Evolutionary conservation across 768 basidiomycete species (phyloP), one percentile per base, ranked within the genome.

Genomic region (Tylopilus subfusipes): DNA sequence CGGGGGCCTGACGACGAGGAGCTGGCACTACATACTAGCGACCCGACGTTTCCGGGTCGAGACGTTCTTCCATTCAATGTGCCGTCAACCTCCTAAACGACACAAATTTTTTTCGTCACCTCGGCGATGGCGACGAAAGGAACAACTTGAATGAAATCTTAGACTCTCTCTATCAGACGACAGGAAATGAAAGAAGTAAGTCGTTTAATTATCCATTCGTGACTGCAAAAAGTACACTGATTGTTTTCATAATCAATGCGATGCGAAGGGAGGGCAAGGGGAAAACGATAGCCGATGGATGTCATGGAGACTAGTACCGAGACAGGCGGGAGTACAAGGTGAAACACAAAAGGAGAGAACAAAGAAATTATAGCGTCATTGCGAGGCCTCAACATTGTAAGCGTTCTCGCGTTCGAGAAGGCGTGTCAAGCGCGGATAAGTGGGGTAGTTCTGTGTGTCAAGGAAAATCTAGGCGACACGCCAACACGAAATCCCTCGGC

Each of bases 271-370:
- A 34, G 33, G 33, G 34, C 16, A 18, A 36, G 33, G 4, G 13
- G 8, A 40, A 11, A 22, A 44, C 42, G 27, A 50, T 60, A 55
- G 38, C 36, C 54, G 58, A 46, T 34, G 47, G 45, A 58, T 62
- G 52, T 36, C 60, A 63, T 59, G 60, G 54, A 62, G 52, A 63
- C 63, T 36, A 10, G 19, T 19, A 18, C n/a, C 5, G 33, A 36
- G n/a, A 30, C 40, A 52, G 42, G 42, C 42, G 16, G 14, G 53
- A 25, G 16, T 36, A 48, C 53, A 48, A 43, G 34, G 11, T 11
- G 18, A 39, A 22, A 13, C 19, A 40, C 29, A 29, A 55, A 29
- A 49, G 7, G 33, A 24, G 16, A 42, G 19, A 8, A 36, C 12
- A 19, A 30, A 8, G 16, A 8, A 18, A n/a, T n/a, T n/a, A 18